Evolutionary conservation across 768 basidiomycete genomes (phyloP).

Genomic region (Asterophora lycoperdoides): DNA sequence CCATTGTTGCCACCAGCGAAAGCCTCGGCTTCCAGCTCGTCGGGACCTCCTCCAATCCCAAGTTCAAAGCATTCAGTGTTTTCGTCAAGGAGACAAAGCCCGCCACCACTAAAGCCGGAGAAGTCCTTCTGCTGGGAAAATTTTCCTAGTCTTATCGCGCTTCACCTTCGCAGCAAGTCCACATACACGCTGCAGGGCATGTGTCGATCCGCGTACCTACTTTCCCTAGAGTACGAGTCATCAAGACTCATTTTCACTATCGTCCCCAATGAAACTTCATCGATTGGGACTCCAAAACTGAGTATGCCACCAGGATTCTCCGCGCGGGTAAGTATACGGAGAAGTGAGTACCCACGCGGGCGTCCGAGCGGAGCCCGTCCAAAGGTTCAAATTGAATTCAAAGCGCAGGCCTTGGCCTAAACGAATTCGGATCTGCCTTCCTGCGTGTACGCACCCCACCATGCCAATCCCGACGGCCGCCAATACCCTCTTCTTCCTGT

Average conservation of each 20-base stretch:
- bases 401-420: not conserved
- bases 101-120: constrained; percentile 43
- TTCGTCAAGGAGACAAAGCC: constrained; percentile 79
- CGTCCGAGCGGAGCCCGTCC: constrained; percentile 1
- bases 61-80: constrained; percentile 69
- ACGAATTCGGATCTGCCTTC: not conserved
- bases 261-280: not conserved
- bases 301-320: not conserved
- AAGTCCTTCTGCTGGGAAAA: constrained; percentile 19
- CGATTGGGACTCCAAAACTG: not conserved
- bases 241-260: not conserved
- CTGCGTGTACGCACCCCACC: not conserved
- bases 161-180: not conserved
- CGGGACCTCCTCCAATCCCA: constrained; percentile 52
- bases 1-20: constrained; percentile 75
- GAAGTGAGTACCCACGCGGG: not conserved
- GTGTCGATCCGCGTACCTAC: constrained; percentile 1
- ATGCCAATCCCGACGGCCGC: constrained; percentile 17
- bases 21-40: constrained; percentile 76
- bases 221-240: not conserved
- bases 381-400: not conserved
- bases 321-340: not conserved
- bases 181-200: too few relatives aligned
- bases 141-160: not conserved
- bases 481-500: constrained; percentile 17